phyloP scores from a whole-genome alignment of 2,329 filamentous ascomycete genomes.

The Clarireedia homoeocarpa region DNA sequence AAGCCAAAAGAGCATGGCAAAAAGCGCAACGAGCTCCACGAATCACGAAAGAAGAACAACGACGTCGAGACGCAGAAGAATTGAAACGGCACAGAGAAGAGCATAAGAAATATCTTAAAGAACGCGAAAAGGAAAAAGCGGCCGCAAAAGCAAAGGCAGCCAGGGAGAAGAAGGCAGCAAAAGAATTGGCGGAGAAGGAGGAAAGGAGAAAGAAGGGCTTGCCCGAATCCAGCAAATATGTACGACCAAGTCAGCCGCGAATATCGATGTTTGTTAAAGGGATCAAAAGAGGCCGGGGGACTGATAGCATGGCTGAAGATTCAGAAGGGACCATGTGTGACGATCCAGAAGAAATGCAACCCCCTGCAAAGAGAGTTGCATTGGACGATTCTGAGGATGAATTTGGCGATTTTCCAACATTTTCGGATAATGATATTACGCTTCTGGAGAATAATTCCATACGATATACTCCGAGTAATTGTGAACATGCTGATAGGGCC shows the following conservation, averaged over 20 bases:
- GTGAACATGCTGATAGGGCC: background rate
- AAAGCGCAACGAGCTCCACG: conserved; percentile 35
- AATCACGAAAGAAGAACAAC: conserved; percentile 33
- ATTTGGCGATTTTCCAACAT: conserved; percentile 27
- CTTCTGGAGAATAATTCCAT: conserved; percentile 1
- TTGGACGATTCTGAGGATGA: conserved; percentile 26
- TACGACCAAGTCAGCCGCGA: conserved; percentile 49
- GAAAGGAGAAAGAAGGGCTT: conserved; percentile 44
- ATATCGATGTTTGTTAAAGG: conserved; percentile 43
- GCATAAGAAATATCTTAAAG: conserved; percentile 24
- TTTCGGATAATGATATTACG: conserved; percentile 25
- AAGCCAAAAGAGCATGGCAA: conserved; percentile 39
- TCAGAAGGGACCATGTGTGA: conserved; percentile 11
- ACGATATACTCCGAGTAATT: background rate
- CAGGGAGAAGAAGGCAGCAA: conserved; percentile 48
- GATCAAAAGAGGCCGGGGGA: conserved; percentile 19
- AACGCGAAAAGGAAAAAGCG: conserved; percentile 47
- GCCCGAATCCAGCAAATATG: conserved; percentile 40
- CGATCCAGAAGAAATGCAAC: background rate
- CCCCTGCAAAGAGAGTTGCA: background rate
- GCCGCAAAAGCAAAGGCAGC: conserved; percentile 41
- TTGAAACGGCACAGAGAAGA: conserved; percentile 31
- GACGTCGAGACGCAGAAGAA: conserved; percentile 34
- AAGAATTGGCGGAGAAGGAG: conserved; percentile 41
- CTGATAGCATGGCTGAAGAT: conserved; percentile 16